Evolutionary conservation across 148 eudicot genomes (phyloP).

Genomic region (Nyssa sinensis): DNA sequence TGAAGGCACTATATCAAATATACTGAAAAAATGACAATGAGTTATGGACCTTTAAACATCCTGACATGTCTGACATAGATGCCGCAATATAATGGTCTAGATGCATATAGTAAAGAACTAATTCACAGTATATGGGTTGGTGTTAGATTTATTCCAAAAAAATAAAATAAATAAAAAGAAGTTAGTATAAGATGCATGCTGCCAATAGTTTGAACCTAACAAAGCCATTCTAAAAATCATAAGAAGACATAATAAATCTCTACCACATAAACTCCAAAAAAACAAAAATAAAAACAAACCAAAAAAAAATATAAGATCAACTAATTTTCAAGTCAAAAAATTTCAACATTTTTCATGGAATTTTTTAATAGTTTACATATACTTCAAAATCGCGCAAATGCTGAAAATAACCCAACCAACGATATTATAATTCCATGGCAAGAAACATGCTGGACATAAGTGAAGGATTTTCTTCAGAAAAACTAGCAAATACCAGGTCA

Average conservation of each 20-base stretch:
- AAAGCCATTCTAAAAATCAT: background rate
- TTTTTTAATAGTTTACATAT: too few species aligned
- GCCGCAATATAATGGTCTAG: background rate
- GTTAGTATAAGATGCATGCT: too few species aligned
- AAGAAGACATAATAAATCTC: background rate
- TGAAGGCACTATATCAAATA: too few species aligned
- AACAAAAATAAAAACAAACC: too few species aligned
- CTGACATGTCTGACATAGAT: too few species aligned
- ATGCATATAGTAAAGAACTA: background rate
- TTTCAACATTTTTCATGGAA: background rate
- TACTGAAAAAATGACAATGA: too few species aligned
- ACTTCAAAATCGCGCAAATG: background rate
- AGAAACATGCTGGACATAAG: background rate
- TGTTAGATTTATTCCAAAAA: too few species aligned
- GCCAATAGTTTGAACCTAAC: background rate
- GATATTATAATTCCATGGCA: background rate
- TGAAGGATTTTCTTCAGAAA: background rate
- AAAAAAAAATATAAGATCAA: background rate
- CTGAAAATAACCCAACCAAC: background rate
- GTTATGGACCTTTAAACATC: too few species aligned
- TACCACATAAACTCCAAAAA: too few species aligned
- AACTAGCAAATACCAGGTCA: constrained; percentile 62
- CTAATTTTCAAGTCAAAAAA: background rate
- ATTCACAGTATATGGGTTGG: too few species aligned
- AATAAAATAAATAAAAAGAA: too few species aligned